A percentile compares a stretch with the other conserved stretches of the same genome.
Evolutionary conservation across 768 basidiomycete species (phyloP).

Genomic region (Tulasnella sp.): DNA sequence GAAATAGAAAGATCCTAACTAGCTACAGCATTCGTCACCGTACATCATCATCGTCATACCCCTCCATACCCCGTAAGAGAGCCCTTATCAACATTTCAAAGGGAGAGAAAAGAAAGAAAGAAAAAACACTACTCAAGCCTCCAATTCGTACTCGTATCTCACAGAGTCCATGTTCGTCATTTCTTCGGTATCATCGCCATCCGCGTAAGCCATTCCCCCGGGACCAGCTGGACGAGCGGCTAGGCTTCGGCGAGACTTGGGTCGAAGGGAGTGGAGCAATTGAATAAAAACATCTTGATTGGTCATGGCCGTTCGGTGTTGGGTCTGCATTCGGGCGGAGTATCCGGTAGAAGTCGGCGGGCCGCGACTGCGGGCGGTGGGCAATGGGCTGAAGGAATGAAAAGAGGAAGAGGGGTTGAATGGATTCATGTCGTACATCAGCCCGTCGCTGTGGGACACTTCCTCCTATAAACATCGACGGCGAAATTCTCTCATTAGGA

Average conservation of each 20-base stretch:
- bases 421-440: constrained; percentile 34
- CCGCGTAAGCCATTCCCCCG: constrained; percentile 11
- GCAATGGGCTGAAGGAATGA: constrained; percentile 4
- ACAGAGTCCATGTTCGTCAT: constrained; percentile 12
- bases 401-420: constrained; percentile 29
- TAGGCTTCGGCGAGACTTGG: constrained; percentile 29
- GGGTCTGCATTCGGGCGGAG: constrained; percentile 14
- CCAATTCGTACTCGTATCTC: constrained; percentile 19
- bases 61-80: constrained; percentile 8
- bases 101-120: background rate
- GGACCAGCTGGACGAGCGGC: constrained; percentile 23
- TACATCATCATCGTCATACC: background rate
- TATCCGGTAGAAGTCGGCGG: constrained; percentile 14
- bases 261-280: constrained; percentile 28
- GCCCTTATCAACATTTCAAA: constrained; percentile 11
- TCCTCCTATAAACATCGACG: constrained; percentile 28
- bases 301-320: constrained; percentile 20
- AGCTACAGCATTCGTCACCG: constrained; percentile 8
- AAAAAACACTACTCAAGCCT: background rate
- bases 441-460: constrained; percentile 31
- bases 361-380: constrained; percentile 19
- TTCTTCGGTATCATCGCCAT: constrained; percentile 22
- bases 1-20: constrained; percentile 7
- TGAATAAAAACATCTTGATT: constrained; percentile 33
- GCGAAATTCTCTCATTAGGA: background rate